Conservation (phyloP, 116 monocot genomes). For the Trichopus zeylanicus region DNA sequence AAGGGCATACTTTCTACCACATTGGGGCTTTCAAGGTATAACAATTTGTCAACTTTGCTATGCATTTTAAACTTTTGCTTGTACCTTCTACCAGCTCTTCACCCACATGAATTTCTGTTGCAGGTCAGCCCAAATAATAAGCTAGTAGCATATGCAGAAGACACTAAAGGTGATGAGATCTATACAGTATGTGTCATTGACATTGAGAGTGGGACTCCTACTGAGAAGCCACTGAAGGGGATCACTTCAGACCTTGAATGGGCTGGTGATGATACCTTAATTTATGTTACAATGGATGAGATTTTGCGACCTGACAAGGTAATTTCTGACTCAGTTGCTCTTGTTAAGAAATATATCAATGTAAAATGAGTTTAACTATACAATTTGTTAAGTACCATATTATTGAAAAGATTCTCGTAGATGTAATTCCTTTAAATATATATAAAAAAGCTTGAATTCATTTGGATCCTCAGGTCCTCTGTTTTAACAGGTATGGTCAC, state of each 20-base stretch:
- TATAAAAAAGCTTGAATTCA: too few species aligned
- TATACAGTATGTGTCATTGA: slow-evolving; percentile 83
- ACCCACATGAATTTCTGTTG: not conserved
- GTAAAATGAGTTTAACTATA: not conserved
- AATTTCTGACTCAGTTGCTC: not conserved
- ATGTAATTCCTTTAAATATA: too few species aligned
- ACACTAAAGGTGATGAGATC: slow-evolving; percentile 93
- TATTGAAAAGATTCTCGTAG: too few species aligned
- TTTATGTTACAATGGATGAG: slow-evolving; percentile 91
- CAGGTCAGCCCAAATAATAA: slow-evolving; percentile 45
- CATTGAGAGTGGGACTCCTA: slow-evolving; percentile 49
- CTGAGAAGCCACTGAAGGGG: slow-evolving; percentile 60
- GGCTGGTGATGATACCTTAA: slow-evolving; percentile 69
- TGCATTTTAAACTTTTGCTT: not conserved
- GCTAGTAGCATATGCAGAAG: slow-evolving; percentile 74
- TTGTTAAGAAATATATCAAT: not conserved
- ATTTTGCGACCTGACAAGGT: slow-evolving; percentile 92
- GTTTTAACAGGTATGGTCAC: slow-evolving; percentile 67
- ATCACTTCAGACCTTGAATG: slow-evolving; percentile 72
- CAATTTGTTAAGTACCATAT: not conserved
- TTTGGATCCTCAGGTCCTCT: not conserved
- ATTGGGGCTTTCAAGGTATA: slow-evolving; percentile 77
- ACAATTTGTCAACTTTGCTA: not conserved
- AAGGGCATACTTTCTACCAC: slow-evolving; percentile 65
- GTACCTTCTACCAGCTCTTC: not conserved